Evolutionary conservation across 1,284 basidiomycete genomes (phyloP).

Genomic region (Uromyces viciae-fabae): DNA sequence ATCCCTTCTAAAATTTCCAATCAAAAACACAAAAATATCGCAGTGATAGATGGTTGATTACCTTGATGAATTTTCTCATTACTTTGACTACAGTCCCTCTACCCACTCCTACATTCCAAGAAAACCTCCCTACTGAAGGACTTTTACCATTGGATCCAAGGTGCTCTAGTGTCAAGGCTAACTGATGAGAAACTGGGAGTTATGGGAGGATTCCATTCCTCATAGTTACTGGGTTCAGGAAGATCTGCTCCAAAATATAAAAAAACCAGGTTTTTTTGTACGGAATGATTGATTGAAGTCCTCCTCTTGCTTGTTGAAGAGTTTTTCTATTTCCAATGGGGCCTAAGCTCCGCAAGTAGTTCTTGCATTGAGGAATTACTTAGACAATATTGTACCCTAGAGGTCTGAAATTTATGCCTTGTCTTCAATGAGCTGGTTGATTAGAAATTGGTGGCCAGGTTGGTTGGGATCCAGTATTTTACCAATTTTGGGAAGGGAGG

Average conservation of each 20-base stretch:
- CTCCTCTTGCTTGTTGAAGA: background rate
- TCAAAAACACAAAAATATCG: background rate
- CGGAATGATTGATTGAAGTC: background rate
- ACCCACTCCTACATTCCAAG: background rate
- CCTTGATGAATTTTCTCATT: background rate
- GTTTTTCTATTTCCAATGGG: background rate
- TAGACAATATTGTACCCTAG: no score
- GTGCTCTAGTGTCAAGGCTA: background rate
- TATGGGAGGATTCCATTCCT: background rate
- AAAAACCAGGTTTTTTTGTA: background rate
- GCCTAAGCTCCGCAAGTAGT: no score
- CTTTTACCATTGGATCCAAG: background rate
- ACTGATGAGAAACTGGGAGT: background rate
- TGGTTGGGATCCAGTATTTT: no score
- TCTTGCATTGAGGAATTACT: no score
- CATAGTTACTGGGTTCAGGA: background rate
- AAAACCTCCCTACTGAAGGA: background rate
- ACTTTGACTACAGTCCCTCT: constrained; percentile 16
- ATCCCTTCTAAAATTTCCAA: background rate
- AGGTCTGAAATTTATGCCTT: no score
- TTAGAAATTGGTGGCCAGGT: no score
- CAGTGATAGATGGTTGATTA: background rate
- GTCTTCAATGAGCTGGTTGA: no score
- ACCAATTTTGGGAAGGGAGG: no score
- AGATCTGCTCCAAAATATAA: background rate